Percentiles rank a stretch among this genome's conserved stretches.
Evolutionary conservation across 192 early-diverging fungal genomes (phyloP).

Genomic region (Radiomyces spectabilis): DNA sequence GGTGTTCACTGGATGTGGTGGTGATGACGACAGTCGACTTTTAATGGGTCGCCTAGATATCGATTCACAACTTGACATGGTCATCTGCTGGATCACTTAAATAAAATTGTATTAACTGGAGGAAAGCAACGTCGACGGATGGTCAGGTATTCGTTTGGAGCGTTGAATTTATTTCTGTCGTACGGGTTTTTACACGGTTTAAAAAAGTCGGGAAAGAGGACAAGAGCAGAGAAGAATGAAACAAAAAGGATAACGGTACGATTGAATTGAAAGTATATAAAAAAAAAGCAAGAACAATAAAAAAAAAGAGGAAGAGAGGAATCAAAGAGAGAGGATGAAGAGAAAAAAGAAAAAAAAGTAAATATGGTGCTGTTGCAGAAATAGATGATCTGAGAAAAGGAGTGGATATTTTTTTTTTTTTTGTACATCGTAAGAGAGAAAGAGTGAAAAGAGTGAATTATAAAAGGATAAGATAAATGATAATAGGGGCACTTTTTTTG

Average conservation of each 20-base stretch:
- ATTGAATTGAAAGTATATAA: neutral
- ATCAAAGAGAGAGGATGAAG: neutral
- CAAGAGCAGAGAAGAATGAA: slow-evolving; percentile 4
- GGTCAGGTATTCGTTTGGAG: neutral
- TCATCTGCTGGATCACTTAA: too few species aligned
- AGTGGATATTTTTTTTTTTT: neutral
- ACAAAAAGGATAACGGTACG: neutral
- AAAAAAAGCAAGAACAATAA: neutral
- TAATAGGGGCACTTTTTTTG: too few species aligned
- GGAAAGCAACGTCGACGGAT: neutral
- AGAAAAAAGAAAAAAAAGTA: slow-evolving; percentile 10
- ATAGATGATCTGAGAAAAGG: neutral
- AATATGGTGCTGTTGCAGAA: slow-evolving; percentile 1
- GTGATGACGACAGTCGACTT: too few species aligned
- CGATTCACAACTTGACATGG: too few species aligned
- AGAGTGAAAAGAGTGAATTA: neutral
- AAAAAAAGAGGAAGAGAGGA: neutral
- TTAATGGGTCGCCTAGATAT: too few species aligned
- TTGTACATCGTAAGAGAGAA: neutral
- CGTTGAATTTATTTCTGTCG: neutral
- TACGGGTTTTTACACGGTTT: neutral
- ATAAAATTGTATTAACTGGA: neutral
- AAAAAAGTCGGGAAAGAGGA: too few species aligned
- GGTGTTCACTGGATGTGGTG: neutral
- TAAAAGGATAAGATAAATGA: too few species aligned